These are phyloP conservation scores for Apium graveolens DNA, from an alignment of 129 eudicot genomes.

Conservation along the genomic window DNA sequence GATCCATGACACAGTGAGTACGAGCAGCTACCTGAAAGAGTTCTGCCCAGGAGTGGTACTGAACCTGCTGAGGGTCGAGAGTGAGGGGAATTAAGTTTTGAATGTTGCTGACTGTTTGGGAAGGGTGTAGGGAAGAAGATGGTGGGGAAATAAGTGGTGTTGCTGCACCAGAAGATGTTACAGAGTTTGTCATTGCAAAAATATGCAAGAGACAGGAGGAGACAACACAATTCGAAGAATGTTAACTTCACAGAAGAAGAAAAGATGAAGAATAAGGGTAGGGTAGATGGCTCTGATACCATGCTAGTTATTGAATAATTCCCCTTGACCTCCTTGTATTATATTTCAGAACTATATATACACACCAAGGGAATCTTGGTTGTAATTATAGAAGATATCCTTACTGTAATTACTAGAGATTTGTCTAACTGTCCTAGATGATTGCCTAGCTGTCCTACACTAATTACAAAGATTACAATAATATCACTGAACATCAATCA, in stretches of 20 bases:
- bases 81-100: not conserved
- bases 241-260: too few relatives aligned
- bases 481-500: too few relatives aligned
- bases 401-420: too few relatives aligned
- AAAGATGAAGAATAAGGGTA: not conserved
- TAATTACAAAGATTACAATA: too few relatives aligned
- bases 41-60: not conserved
- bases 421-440: too few relatives aligned
- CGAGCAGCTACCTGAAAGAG: not conserved
- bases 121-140: not conserved
- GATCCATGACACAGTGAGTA: not conserved
- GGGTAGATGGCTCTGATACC: not conserved
- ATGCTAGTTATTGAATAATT: not conserved
- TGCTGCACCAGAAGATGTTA: not conserved
- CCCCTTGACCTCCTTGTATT: not conserved
- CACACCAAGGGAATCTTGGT: too few relatives aligned
- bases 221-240: not conserved
- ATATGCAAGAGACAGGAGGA: too few relatives aligned
- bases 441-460: too few relatives aligned
- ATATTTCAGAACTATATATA: not conserved
- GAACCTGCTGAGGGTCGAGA: not conserved
- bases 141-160: not conserved
- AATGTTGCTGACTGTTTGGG: not conserved
- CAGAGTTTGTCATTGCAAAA: not conserved
- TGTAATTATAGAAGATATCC: too few relatives aligned